Conservation (phyloP, 345 rosid genomes). For the Eucalyptus cloeziana region DNA sequence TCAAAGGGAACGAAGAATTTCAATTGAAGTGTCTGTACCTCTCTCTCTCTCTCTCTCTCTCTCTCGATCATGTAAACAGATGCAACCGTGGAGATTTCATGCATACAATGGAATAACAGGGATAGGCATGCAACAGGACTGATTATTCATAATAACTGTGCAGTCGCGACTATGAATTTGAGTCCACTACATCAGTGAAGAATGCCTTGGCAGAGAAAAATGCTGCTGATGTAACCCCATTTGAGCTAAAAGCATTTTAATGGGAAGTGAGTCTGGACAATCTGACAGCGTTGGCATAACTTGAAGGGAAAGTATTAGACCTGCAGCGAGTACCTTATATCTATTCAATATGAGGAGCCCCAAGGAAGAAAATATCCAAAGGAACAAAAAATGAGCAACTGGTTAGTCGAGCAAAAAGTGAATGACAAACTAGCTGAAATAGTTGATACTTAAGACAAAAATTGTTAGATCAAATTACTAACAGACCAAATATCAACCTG, state of each 20-base stretch:
- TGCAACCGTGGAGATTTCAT: neutral
- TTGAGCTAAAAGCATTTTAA: neutral
- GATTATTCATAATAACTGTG: neutral
- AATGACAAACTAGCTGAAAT: neutral
- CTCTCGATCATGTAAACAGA: neutral
- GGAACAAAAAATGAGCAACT: neutral
- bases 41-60: neutral
- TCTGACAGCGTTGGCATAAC: neutral
- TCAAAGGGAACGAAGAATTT: neutral
- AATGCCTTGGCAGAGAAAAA: neutral
- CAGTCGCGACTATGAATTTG: neutral
- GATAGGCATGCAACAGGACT: neutral
- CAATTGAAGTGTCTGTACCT: neutral
- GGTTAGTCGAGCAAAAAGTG: neutral
- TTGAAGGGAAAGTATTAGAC: neutral
- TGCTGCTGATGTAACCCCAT: neutral
- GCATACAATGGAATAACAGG: neutral
- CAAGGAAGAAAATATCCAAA: neutral
- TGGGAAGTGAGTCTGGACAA: neutral
- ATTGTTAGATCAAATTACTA: neutral
- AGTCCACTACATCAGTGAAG: neutral
- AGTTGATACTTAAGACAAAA: neutral
- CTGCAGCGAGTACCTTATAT: neutral
- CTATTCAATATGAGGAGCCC: neutral
- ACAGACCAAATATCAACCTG: neutral